Evolutionary conservation across 495 filamentous ascomycete species (phyloP).

Genomic region (Penicillium desertorum): DNA sequence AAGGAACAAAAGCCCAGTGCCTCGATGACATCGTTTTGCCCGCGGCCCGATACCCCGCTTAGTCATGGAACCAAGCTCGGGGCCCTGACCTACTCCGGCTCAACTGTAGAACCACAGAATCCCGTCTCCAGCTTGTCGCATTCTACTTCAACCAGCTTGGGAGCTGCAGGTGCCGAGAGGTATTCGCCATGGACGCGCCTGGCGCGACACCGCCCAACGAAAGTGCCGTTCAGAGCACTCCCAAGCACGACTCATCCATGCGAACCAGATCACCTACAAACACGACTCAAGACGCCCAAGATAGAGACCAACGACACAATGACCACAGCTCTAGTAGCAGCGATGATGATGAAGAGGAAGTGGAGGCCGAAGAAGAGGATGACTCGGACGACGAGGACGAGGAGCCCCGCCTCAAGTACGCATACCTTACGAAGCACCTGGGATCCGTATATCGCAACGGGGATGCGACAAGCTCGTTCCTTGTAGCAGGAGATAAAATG

Average conservation of each 20-base stretch:
- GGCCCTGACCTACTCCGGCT: conserved; percentile 25
- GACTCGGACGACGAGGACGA: conserved; percentile 85
- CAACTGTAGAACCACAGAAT: conserved; percentile 20
- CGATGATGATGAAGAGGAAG: conserved; percentile 27
- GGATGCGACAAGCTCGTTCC: conserved; percentile 86
- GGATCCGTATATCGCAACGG: conserved; percentile 85
- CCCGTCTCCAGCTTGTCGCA: conserved; percentile 24
- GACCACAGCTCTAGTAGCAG: conserved; percentile 29
- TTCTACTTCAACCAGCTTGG: conserved; percentile 21
- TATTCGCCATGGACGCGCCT: conserved; percentile 48
- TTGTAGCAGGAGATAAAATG: conserved; percentile 95
- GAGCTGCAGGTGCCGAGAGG: conserved; percentile 34
- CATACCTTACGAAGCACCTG: conserved; percentile 75
- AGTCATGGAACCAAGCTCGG: conserved; percentile 23
- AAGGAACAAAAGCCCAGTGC: not conserved
- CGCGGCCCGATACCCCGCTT: conserved; percentile 23
- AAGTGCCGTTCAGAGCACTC: conserved; percentile 21
- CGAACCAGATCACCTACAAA: conserved; percentile 25
- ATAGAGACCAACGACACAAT: conserved; percentile 17
- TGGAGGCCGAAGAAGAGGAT: conserved; percentile 53
- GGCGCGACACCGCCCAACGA: conserved; percentile 38
- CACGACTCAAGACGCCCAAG: conserved; percentile 23
- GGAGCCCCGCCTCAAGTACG: conserved; percentile 94
- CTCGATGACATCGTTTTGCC: conserved; percentile 21
- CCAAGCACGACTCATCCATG: conserved; percentile 23